phyloP scores from a whole-genome alignment of 306 rosid genomes.

The Dicorynia guianensis region DNA sequence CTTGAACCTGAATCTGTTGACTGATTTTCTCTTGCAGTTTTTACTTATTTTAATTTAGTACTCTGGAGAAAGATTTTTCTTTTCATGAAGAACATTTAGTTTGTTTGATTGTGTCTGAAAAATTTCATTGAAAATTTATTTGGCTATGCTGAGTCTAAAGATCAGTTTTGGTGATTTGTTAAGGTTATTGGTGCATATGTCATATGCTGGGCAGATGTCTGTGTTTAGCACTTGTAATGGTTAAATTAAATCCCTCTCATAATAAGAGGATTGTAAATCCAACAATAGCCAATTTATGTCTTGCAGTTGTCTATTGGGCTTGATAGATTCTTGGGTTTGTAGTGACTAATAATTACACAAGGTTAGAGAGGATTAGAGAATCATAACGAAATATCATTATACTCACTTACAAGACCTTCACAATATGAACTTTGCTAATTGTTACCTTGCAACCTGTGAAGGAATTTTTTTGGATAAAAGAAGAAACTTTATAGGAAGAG shows the following conservation, averaged over 20 bases:
- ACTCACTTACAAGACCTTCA: neutral
- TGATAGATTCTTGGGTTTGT: slow-evolving; percentile 9
- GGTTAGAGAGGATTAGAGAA: neutral
- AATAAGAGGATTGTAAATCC: neutral
- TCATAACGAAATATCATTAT: neutral
- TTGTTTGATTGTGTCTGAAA: neutral
- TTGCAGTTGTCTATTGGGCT: neutral
- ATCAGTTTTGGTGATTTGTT: slow-evolving; percentile 1
- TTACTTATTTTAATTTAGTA: slow-evolving; percentile 24
- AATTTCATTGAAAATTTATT: neutral
- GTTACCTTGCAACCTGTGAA: no score
- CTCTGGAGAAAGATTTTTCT: neutral
- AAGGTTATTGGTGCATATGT: slow-evolving; percentile 6
- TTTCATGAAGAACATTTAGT: slow-evolving; percentile 18
- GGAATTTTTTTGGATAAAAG: no score
- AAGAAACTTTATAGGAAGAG: no score
- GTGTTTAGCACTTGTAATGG: slow-evolving; percentile 8
- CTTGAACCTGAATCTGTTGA: slow-evolving; percentile 15
- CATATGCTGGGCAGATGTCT: slow-evolving; percentile 21
- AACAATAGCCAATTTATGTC: neutral
- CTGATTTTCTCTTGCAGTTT: slow-evolving; percentile 4
- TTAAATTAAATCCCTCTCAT: neutral
- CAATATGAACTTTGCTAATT: slow-evolving; percentile 10
- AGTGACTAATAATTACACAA: neutral
- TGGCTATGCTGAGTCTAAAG: slow-evolving; percentile 21